These are phyloP conservation scores for Multifurca ochricompacta DNA, from an alignment of 768 basidiomycete genomes.

Conservation along the genomic window DNA sequence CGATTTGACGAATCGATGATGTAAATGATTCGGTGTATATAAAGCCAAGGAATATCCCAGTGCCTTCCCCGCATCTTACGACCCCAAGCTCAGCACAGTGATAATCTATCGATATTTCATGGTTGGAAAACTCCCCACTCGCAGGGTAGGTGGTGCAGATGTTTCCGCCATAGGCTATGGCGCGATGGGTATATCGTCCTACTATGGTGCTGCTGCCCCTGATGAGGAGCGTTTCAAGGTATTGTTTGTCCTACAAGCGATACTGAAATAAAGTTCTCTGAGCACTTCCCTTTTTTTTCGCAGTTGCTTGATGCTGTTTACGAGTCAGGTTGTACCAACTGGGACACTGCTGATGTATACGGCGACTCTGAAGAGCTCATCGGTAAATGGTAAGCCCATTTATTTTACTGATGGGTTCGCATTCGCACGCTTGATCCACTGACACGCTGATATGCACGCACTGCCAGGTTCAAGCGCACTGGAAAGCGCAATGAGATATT, in stretches of 20 bases:
- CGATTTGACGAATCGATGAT: too few species aligned
- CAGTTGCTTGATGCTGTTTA: constrained; percentile 36
- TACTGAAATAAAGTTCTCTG: neutral
- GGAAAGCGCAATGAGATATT: constrained; percentile 46
- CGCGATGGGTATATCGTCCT: constrained; percentile 47
- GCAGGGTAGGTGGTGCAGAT: constrained; percentile 37
- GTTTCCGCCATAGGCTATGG: constrained; percentile 56
- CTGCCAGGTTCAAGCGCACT: constrained; percentile 46
- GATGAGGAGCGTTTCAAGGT: constrained; percentile 55
- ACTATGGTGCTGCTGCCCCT: constrained; percentile 37
- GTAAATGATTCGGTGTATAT: neutral
- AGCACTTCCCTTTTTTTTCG: neutral
- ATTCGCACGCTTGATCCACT: neutral
- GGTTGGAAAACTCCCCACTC: constrained; percentile 28
- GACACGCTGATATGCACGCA: neutral
- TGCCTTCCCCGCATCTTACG: too few species aligned
- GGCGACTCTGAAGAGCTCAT: constrained; percentile 38
- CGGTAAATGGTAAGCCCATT: constrained; percentile 33
- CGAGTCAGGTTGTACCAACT: constrained; percentile 36
- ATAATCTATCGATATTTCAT: too few species aligned
- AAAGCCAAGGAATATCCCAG: neutral
- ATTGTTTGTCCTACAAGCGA: neutral
- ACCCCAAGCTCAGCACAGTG: too few species aligned
- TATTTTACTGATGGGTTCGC: fast-evolving
- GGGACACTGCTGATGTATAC: constrained; percentile 42